phyloP scores from a whole-genome alignment of 1,284 basidiomycete species.

The Wallemia ichthyophaga region DNA sequence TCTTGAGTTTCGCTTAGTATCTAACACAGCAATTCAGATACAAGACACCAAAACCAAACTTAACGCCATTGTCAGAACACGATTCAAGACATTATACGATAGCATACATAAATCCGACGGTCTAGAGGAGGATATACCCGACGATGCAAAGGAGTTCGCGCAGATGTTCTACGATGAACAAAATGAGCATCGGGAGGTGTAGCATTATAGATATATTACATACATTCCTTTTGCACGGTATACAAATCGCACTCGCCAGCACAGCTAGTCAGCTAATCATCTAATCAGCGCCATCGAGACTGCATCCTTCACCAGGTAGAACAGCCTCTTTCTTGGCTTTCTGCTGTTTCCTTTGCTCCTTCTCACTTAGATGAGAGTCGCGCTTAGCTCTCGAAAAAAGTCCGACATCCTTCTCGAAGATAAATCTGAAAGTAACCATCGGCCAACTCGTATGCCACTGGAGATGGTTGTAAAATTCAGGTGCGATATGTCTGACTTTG shows the following conservation, averaged over 20 bases:
- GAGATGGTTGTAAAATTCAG: constrained; percentile 70
- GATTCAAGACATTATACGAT: neutral
- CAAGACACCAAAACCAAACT: neutral
- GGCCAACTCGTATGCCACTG: constrained; percentile 76
- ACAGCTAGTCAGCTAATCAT: neutral
- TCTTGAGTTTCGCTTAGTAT: too few relatives aligned
- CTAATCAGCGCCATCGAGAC: neutral
- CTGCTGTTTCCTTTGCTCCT: too few relatives aligned
- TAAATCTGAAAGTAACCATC: constrained; percentile 77
- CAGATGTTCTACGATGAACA: neutral
- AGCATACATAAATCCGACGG: neutral
- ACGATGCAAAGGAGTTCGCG: neutral
- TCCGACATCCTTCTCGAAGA: constrained; percentile 57
- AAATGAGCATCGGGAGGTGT: neutral
- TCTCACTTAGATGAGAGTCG: neutral
- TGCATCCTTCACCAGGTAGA: neutral
- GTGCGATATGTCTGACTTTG: constrained; percentile 44
- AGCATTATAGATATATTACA: neutral
- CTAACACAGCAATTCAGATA: neutral
- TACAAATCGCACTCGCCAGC: neutral
- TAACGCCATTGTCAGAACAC: neutral
- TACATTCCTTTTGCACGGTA: neutral
- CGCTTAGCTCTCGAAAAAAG: constrained; percentile 23
- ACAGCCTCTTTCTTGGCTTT: neutral
- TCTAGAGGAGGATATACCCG: neutral